Base-by-base conservation (phyloP, 768 basidiomycete genomes). In the Naganishia antarctica region DNA sequence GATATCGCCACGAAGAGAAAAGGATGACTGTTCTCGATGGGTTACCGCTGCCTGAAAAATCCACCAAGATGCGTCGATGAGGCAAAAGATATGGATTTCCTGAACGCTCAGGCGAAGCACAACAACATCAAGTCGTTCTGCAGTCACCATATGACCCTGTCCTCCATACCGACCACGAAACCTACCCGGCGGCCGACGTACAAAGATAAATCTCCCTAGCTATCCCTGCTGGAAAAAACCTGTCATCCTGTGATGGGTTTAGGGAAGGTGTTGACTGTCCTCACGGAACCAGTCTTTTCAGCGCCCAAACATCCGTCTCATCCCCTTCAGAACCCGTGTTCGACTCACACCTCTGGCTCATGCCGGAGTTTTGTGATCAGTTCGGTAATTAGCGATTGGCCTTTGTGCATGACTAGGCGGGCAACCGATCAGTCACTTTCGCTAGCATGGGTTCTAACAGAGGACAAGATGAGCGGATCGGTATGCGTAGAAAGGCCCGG, bases 231-330 rank as follows among this genome's bases (percentile, higher is more conserved):
- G 8, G 15, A 13, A 25, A 2, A 11, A 57, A 6, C n/a, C 34
- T 18, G 2, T 0, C 53, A 57, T 57, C 53, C 53, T 57, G 53
- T 57, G 31, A 57, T 57, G 53, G 53, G 53, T 57, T 57, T 57
- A 57, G 53, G 53, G 53, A 57, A 57, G 53, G 53, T 57, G 53
- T 57, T 57, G 37, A 40, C 53, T 57, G 53, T 57, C 53, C 53
- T 57, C 53, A 57, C 53, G 53, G 53, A 57, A 57, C 37, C 26
- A 57, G 53, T 57, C 53, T 40, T 57, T 57, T 57, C 53, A 57
- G 53, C 53, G 53, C 53, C 53, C 53, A 57, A 57, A 57, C 53
- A 57, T 57, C 53, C 53, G 53, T 57, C 53, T 57, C 53, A 57
- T 57, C 53, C 53, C 53, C 53, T 57, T 57, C 53, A 57, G 53